Evolutionary conservation across 2,329 filamentous ascomycete species (phyloP).

Genomic region (Cordyceps fumosorosea): DNA sequence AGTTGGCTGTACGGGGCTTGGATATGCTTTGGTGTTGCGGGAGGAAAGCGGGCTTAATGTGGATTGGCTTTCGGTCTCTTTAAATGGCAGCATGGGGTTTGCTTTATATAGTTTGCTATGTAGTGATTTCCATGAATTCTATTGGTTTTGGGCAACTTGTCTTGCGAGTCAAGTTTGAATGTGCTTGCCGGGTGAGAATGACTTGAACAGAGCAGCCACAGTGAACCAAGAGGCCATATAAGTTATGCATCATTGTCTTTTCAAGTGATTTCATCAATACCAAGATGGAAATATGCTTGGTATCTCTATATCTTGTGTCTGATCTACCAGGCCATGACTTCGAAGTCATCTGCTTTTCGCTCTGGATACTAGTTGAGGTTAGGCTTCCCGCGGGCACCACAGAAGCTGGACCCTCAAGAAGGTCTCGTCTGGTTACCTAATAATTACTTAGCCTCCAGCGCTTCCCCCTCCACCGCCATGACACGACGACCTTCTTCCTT

Average conservation of each 20-base stretch:
- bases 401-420: background rate
- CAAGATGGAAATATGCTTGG: no score
- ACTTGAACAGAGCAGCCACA: background rate
- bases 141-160: no score
- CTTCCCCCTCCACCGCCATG: background rate
- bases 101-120: background rate
- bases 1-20: background rate
- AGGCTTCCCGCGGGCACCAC: background rate
- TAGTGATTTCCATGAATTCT: no score
- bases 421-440: conserved; percentile 1
- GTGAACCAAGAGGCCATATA: no score
- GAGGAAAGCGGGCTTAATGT: background rate
- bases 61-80: conserved; percentile 1
- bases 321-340: no score
- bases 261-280: no score
- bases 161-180: background rate
- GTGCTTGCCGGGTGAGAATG: background rate
- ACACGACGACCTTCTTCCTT: background rate
- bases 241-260: no score
- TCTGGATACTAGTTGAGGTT: background rate
- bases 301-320: no score
- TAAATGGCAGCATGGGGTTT: background rate
- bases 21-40: background rate
- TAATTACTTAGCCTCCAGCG: background rate
- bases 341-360: no score